A percentile compares a stretch with the other conserved stretches of the same genome.
Evolutionary conservation across 192 early-diverging fungal genomes (phyloP).

Genomic region (Jimgerdemannia lactiflua): DNA sequence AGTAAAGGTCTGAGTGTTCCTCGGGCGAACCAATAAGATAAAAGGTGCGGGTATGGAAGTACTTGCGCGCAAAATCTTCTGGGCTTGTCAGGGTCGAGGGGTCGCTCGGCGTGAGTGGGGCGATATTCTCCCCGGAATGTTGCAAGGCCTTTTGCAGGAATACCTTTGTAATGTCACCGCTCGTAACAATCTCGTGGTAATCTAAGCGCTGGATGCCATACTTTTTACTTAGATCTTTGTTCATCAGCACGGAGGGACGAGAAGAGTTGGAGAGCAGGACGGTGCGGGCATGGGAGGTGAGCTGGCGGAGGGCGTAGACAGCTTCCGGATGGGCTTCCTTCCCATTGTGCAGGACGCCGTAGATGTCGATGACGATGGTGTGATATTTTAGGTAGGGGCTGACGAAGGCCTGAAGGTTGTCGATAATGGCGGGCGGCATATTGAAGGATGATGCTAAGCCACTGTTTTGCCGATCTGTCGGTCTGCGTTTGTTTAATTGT

Average conservation of each 20-base stretch:
- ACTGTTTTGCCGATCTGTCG: too few species aligned
- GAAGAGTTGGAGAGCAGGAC: conserved; percentile 29
- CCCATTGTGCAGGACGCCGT: conserved; percentile 30
- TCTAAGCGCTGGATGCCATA: conserved; percentile 7
- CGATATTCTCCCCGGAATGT: not conserved
- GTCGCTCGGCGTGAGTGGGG: not conserved
- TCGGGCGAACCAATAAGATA: conserved; percentile 14
- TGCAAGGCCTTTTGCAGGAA: conserved; percentile 1
- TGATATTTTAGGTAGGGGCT: too few species aligned
- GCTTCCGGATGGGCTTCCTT: conserved; percentile 18
- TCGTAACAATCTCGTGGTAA: conserved; percentile 23
- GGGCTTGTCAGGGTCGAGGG: not conserved
- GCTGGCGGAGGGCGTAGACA: conserved; percentile 2
- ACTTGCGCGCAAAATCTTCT: conserved; percentile 8
- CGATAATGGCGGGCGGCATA: too few species aligned
- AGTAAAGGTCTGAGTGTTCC: conserved; percentile 20
- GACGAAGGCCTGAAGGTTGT: too few species aligned
- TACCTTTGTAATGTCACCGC: conserved; percentile 16
- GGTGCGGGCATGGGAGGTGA: not conserved
- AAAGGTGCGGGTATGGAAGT: conserved; percentile 17
- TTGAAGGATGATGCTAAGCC: too few species aligned
- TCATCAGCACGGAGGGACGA: conserved; percentile 7
- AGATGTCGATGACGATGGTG: conserved; percentile 27
- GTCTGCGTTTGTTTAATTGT: too few species aligned
- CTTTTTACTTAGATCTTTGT: not conserved